A percentile compares a stretch with the other conserved stretches of the same genome.
Conservation (phyloP, 192 early-diverging fungal genomes). For the Polychytrium aggregatum region DNA sequence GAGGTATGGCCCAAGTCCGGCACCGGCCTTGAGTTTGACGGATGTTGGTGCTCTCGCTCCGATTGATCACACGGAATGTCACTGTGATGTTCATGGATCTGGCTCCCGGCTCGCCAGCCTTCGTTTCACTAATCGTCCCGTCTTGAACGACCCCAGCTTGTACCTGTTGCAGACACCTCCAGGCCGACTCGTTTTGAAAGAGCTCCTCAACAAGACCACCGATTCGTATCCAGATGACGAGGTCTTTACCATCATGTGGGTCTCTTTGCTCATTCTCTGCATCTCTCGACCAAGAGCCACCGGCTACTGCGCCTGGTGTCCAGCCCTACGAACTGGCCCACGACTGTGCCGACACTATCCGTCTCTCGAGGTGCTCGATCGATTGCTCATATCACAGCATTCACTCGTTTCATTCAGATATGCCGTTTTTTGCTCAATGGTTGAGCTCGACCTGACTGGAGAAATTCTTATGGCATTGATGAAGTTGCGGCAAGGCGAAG, state of each 20-base stretch:
- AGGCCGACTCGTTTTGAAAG: constrained; percentile 8
- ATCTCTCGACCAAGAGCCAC: not conserved
- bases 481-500: not conserved
- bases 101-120: too few species aligned
- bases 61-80: too few species aligned
- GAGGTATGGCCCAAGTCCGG: too few species aligned
- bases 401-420: too few species aligned
- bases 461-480: constrained; percentile 12
- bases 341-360: too few species aligned
- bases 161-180: constrained; percentile 5
- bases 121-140: too few species aligned
- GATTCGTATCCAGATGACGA: constrained; percentile 1
- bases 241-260: constrained; percentile 13
- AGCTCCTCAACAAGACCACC: constrained; percentile 4
- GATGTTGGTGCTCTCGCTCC: too few species aligned
- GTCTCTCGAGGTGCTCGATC: constrained; percentile 11
- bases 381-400: too few species aligned
- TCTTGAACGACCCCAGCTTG: too few species aligned
- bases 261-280: not conserved
- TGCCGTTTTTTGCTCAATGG: constrained; percentile 22
- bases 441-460: constrained; percentile 20
- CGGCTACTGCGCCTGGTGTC: not conserved
- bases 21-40: too few species aligned
- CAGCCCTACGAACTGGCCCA: too few species aligned
- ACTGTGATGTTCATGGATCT: too few species aligned